Evolutionary conservation across 768 basidiomycete species (phyloP).

Genomic region (Xerocomus spinulosus): DNA sequence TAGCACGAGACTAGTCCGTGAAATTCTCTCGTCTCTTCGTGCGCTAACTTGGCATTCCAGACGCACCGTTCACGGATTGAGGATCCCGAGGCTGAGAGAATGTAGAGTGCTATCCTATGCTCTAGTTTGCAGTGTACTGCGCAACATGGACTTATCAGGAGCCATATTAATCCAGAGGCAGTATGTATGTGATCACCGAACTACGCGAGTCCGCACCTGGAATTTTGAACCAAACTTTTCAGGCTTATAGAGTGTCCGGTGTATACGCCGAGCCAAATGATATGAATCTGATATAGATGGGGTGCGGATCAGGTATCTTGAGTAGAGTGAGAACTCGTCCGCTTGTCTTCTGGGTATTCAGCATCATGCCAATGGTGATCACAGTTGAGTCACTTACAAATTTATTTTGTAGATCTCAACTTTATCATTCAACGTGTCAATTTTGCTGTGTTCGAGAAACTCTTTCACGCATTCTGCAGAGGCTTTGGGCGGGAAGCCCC

Average conservation of each 20-base stretch:
- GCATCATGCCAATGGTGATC: neutral
- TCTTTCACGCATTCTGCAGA: slow-evolving; percentile 32
- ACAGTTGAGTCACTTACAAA: slow-evolving; percentile 35
- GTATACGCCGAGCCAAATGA: slow-evolving; percentile 56
- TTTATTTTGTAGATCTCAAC: slow-evolving; percentile 48
- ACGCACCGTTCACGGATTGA: slow-evolving; percentile 59
- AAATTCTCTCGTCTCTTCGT: neutral
- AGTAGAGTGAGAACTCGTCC: slow-evolving; percentile 39
- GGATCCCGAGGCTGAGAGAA: slow-evolving; percentile 62
- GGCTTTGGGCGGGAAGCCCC: slow-evolving; percentile 55
- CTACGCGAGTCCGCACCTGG: slow-evolving; percentile 43
- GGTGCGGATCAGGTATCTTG: slow-evolving; percentile 55
- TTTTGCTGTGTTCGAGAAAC: slow-evolving; percentile 41
- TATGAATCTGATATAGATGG: slow-evolving; percentile 62
- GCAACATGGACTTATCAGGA: slow-evolving; percentile 13
- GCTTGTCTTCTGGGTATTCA: slow-evolving; percentile 29
- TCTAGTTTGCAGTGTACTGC: slow-evolving; percentile 19
- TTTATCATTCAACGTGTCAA: slow-evolving; percentile 39
- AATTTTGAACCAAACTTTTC: slow-evolving; percentile 36
- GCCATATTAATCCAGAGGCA: slow-evolving; percentile 12
- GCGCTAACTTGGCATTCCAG: slow-evolving; percentile 30
- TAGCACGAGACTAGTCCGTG: slow-evolving; percentile 48
- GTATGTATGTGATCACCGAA: slow-evolving; percentile 38
- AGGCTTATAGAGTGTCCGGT: slow-evolving; percentile 49
- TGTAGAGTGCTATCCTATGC: slow-evolving; percentile 41